A percentile compares a stretch with the other conserved stretches of the same genome.
These are phyloP conservation scores for Platanthera guangdongensis DNA, from an alignment of 106 monocot genomes.

Conservation along the genomic window DNA sequence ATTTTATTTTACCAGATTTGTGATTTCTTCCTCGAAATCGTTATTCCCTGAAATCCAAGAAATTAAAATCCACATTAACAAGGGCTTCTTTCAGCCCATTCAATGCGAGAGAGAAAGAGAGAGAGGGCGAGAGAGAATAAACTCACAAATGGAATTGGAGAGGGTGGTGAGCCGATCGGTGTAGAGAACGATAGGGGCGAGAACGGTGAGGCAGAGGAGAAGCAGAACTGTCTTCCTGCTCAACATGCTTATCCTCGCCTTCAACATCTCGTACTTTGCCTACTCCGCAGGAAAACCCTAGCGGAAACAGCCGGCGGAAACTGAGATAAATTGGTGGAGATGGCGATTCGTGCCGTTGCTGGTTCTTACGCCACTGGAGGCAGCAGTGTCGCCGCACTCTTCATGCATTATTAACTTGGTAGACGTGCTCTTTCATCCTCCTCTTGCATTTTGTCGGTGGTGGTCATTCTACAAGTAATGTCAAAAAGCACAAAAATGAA, in stretches of 20 bases:
- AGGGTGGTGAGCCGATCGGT: slow-evolving; percentile 42
- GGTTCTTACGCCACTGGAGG: no score
- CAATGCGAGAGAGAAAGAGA: background rate
- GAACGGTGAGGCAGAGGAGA: slow-evolving; percentile 54
- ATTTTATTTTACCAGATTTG: slow-evolving; percentile 12
- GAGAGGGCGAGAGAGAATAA: background rate
- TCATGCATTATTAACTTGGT: no score
- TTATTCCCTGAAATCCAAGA: slow-evolving; percentile 6
- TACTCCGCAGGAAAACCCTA: background rate
- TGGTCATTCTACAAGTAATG: no score
- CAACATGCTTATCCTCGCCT: slow-evolving; percentile 36
- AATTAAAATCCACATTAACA: background rate
- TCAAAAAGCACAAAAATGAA: no score
- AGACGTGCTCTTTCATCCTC: no score
- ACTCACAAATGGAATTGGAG: slow-evolving; percentile 28
- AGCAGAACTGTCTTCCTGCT: slow-evolving; percentile 37
- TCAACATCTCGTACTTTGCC: slow-evolving; percentile 10
- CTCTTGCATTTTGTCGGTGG: no score
- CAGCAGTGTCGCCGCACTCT: no score
- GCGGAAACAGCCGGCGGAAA: background rate
- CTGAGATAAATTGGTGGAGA: background rate
- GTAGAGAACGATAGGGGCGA: slow-evolving; percentile 79
- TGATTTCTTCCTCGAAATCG: slow-evolving; percentile 10
- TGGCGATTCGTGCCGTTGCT: no score
- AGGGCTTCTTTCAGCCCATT: background rate